Percentiles rank a stretch among this genome's conserved stretches.
Evolutionary conservation across 2,329 filamentous ascomycete species (phyloP).

Genomic region (Pyricularia grisea): DNA sequence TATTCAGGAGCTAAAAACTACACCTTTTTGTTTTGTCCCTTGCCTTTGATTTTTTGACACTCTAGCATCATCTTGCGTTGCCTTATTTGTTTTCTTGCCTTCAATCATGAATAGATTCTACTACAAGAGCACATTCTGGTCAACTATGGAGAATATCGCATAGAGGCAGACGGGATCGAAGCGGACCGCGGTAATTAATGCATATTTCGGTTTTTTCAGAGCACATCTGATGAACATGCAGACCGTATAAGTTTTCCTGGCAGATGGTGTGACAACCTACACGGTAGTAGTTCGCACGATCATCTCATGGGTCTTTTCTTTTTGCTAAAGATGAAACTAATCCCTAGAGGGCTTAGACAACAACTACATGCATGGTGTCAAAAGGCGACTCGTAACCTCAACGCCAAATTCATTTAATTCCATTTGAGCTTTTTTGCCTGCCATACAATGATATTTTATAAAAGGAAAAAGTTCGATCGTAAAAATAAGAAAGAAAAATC

Average conservation of each 20-base stretch:
- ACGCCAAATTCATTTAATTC: not conserved
- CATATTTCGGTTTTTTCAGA: not conserved
- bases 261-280: not conserved
- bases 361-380: not conserved
- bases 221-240: not conserved
- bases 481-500: not conserved
- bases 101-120: not conserved
- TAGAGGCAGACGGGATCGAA: not conserved
- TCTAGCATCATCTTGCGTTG: not conserved
- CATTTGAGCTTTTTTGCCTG: not conserved
- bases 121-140: not conserved
- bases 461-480: not conserved
- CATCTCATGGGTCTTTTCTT: not conserved
- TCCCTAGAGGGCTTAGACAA: not conserved
- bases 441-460: not conserved
- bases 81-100: not conserved
- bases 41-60: not conserved
- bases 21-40: not conserved
- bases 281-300: not conserved
- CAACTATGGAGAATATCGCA: not conserved
- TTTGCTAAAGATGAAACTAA: not conserved
- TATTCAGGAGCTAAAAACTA: not conserved
- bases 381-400: not conserved
- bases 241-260: not conserved
- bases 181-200: not conserved